Percentiles rank a stretch among this genome's conserved stretches.
phyloP scores from a whole-genome alignment of 371 early-diverging fungal genomes.

The Blyttiomyces sp. region DNA sequence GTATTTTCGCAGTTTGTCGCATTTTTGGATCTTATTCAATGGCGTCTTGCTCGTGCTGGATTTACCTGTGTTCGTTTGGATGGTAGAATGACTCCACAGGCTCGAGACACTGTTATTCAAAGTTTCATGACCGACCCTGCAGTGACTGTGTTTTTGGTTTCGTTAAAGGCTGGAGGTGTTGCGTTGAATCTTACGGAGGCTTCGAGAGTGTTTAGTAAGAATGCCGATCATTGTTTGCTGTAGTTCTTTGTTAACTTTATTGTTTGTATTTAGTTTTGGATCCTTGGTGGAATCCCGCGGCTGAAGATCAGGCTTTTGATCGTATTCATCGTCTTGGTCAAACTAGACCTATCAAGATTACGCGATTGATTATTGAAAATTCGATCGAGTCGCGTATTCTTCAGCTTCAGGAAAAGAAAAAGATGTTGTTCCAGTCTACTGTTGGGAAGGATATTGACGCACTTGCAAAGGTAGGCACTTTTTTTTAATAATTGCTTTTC shows the following conservation, averaged over 20 bases:
- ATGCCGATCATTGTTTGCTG: neutral
- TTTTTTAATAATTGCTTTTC: constrained; percentile 2
- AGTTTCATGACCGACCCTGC: constrained; percentile 79
- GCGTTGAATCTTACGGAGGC: constrained; percentile 96
- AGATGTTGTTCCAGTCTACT: constrained; percentile 83
- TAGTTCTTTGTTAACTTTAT: neutral
- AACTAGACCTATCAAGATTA: constrained; percentile 82
- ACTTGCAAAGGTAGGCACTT: constrained; percentile 28
- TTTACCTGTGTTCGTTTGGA: constrained; percentile 90
- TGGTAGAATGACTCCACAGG: constrained; percentile 85
- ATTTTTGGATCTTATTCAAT: constrained; percentile 89
- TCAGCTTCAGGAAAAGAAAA: constrained; percentile 93
- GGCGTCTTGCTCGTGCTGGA: constrained; percentile 92
- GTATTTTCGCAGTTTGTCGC: constrained; percentile 92
- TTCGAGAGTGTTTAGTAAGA: constrained; percentile 69
- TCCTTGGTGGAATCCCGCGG: constrained; percentile 92
- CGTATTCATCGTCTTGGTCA: constrained; percentile 92
- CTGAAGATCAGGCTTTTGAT: constrained; percentile 69
- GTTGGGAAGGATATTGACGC: constrained; percentile 69
- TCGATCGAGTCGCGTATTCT: constrained; percentile 93
- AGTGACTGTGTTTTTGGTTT: constrained; percentile 85
- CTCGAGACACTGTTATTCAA: constrained; percentile 66
- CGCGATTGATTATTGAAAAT: constrained; percentile 89
- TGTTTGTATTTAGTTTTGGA: constrained; percentile 19
- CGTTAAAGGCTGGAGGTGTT: constrained; percentile 92